These are phyloP conservation scores for Mycena alexandri DNA, from an alignment of 768 basidiomycete species.

Conservation along the genomic window DNA sequence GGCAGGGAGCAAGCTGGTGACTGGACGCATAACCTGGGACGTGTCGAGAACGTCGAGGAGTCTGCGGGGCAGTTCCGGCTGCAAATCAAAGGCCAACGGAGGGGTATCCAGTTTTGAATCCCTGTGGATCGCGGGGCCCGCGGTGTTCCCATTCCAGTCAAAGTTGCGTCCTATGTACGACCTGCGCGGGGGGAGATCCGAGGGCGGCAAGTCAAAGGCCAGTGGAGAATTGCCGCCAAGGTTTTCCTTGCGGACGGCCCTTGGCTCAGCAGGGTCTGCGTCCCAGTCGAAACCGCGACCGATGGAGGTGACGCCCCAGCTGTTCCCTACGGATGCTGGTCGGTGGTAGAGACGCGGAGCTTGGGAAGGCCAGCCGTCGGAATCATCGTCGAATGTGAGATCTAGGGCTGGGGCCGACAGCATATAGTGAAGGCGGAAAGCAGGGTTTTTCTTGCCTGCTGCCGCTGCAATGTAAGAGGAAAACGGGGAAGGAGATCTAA, in stretches of 20 bases:
- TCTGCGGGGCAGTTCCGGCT: constrained; percentile 23
- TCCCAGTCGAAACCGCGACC: constrained; percentile 88
- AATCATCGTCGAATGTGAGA: constrained; percentile 71
- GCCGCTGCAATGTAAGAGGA: constrained; percentile 18
- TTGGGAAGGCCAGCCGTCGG: constrained; percentile 71
- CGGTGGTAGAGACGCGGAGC: constrained; percentile 61
- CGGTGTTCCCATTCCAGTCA: constrained; percentile 30
- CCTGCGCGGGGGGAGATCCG: constrained; percentile 15
- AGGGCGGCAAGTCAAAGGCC: constrained; percentile 34
- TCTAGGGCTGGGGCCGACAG: constrained; percentile 63
- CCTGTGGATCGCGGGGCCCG: constrained; percentile 16
- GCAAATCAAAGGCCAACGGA: constrained; percentile 25
- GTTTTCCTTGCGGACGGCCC: constrained; percentile 12
- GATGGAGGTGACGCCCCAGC: constrained; percentile 89
- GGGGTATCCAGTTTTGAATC: constrained; percentile 16
- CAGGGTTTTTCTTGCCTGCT: constrained; percentile 18
- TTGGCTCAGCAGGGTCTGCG: constrained; percentile 41
- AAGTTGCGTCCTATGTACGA: constrained; percentile 29
- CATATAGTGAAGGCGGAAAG: constrained; percentile 32
- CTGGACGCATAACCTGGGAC: constrained; percentile 28
- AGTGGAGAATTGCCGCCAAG: constrained; percentile 35
- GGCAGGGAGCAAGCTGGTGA: constrained; percentile 38
- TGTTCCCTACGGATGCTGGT: constrained; percentile 77
- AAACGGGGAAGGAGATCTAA: neutral
- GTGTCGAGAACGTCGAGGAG: constrained; percentile 52